These are phyloP conservation scores for Pestalotiopsis sp. DNA, from an alignment of 2,329 filamentous ascomycete species.

Conservation along the genomic window DNA sequence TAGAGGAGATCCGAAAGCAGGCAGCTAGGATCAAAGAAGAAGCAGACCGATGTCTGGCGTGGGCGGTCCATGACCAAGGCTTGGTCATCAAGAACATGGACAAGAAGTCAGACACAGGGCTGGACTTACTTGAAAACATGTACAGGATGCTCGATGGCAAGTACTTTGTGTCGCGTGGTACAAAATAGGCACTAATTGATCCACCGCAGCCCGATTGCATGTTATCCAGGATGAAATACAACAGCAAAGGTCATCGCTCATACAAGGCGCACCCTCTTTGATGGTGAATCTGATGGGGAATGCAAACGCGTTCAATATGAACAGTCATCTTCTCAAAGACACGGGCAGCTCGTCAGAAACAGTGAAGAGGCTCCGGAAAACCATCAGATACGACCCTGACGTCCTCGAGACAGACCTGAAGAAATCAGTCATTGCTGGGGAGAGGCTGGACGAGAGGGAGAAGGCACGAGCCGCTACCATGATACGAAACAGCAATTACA, in stretches of 20 bases:
- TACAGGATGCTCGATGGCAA: background rate
- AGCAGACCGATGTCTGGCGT: background rate
- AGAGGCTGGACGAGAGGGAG: slow-evolving; percentile 6
- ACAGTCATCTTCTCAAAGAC: background rate
- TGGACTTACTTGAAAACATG: background rate
- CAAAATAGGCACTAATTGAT: too few species aligned
- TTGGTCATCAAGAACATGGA: background rate
- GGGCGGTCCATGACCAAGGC: background rate
- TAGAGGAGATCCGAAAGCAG: background rate
- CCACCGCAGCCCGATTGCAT: too few species aligned
- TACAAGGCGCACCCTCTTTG: background rate
- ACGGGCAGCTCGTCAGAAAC: background rate
- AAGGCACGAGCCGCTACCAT: slow-evolving; percentile 13
- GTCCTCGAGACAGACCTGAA: background rate
- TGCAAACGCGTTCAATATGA: background rate
- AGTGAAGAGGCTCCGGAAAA: background rate
- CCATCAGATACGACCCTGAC: background rate
- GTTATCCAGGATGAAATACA: too few species aligned
- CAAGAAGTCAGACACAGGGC: background rate
- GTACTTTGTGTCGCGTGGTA: background rate
- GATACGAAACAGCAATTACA: slow-evolving; percentile 10
- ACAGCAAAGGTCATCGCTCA: too few species aligned
- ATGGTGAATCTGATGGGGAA: background rate
- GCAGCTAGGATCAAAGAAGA: background rate
- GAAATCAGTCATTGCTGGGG: background rate